phyloP scores from a whole-genome alignment of 306 rosid genomes.

The Argentina anserina region DNA sequence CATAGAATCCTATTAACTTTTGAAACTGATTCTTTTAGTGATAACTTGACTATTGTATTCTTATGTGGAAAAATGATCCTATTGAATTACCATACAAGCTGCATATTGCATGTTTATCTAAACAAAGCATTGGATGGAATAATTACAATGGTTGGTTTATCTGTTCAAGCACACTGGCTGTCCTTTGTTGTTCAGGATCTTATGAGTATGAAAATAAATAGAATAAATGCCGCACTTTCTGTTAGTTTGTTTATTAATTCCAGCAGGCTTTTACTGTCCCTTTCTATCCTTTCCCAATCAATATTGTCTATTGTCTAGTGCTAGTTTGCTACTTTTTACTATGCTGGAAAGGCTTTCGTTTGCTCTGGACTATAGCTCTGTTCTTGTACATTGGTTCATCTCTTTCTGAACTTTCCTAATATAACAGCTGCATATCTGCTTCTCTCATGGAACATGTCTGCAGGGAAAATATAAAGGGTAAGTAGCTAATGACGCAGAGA shows the following conservation, averaged over 20 bases:
- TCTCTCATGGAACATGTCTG: not conserved
- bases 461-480: not conserved
- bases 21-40: slow-evolving; percentile 13
- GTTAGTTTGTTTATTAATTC: slow-evolving; percentile 1
- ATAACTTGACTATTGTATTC: not conserved
- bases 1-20: not conserved
- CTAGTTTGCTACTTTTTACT: not conserved
- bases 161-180: not conserved
- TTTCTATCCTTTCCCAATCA: not conserved
- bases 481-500: not conserved
- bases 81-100: not conserved
- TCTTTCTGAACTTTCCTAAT: not conserved
- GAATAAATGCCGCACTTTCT: not conserved
- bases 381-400: not conserved
- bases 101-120: not conserved
- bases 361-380: not conserved
- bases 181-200: not conserved
- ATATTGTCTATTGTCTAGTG: not conserved
- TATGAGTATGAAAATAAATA: not conserved
- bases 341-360: not conserved
- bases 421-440: not conserved
- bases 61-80: not conserved
- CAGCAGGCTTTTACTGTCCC: not conserved
- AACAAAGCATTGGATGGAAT: not conserved
- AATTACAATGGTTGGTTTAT: not conserved